These are phyloP conservation scores for Calendula officinalis DNA, from an alignment of 129 eudicot genomes.

Conservation along the genomic window DNA sequence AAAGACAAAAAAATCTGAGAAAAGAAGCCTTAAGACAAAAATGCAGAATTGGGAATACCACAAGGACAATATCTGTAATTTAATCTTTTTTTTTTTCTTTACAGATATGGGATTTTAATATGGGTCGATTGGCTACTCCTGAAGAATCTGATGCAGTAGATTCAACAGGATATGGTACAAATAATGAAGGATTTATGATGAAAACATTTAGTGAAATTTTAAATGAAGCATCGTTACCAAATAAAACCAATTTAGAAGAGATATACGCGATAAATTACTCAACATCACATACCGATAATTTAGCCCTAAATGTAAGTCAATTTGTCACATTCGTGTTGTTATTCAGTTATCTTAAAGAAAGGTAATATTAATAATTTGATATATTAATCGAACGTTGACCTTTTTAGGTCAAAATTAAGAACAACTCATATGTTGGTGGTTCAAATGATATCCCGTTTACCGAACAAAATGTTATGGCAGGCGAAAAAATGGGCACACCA, in stretches of 20 bases:
- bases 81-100: neutral
- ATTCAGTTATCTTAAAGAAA: neutral
- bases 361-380: neutral
- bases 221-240: conserved; percentile 44
- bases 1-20: too few relatives aligned
- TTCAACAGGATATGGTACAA: conserved; percentile 37
- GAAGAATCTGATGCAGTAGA: conserved; percentile 53
- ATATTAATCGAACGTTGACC: conserved; percentile 6
- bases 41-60: too few relatives aligned
- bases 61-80: too few relatives aligned
- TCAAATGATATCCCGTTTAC: conserved; percentile 48
- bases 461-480: conserved; percentile 39
- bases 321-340: too few relatives aligned
- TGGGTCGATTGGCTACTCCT: conserved; percentile 61
- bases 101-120: conserved; percentile 94
- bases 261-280: conserved; percentile 41
- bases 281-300: conserved; percentile 33
- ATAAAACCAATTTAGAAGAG: conserved; percentile 42
- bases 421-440: conserved; percentile 31
- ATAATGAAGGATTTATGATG: conserved; percentile 50
- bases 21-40: too few relatives aligned
- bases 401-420: conserved; percentile 33
- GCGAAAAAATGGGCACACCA: conserved; percentile 34
- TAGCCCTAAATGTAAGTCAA: conserved; percentile 47
- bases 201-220: conserved; percentile 50